A percentile compares a stretch with the other conserved stretches of the same genome.
Evolutionary conservation across 371 early-diverging fungal genomes (phyloP).

Genomic region (Fennellomyces sp.): DNA sequence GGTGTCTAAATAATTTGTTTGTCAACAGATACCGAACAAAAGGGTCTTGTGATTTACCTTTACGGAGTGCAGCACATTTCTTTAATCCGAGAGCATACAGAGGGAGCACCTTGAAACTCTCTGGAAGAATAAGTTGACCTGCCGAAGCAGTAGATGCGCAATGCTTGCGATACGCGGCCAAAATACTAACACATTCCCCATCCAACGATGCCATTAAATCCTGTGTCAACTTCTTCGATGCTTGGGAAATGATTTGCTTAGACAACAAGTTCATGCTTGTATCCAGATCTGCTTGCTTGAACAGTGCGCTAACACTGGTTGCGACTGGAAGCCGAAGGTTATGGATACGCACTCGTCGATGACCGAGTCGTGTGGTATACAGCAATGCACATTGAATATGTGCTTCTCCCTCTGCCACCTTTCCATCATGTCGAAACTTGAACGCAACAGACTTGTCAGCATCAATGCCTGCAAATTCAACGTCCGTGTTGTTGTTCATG

Average conservation of each 20-base stretch:
- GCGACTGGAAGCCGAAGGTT: conserved; percentile 86
- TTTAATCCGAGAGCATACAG: conserved; percentile 70
- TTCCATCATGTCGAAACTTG: conserved; percentile 85
- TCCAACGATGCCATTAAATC: conserved; percentile 58
- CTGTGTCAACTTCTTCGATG: conserved; percentile 77
- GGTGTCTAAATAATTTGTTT: conserved; percentile 6
- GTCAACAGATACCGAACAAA: neutral
- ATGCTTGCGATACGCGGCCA: conserved; percentile 91
- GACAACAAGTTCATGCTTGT: conserved; percentile 83
- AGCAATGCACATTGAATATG: conserved; percentile 91
- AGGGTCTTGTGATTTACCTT: conserved; percentile 38
- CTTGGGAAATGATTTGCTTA: conserved; percentile 78
- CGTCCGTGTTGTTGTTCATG: conserved; percentile 90
- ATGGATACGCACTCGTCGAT: conserved; percentile 92
- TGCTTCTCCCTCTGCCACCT: conserved; percentile 83
- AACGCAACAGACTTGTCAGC: conserved; percentile 81
- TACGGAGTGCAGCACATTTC: conserved; percentile 78
- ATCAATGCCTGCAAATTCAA: conserved; percentile 89
- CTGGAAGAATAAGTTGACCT: conserved; percentile 96
- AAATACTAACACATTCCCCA: conserved; percentile 75
- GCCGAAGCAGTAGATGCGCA: conserved; percentile 88
- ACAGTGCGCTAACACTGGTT: conserved; percentile 75
- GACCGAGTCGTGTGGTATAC: conserved; percentile 87
- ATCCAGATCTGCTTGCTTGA: conserved; percentile 92
- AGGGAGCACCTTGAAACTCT: conserved; percentile 94